phyloP scores from a whole-genome alignment of 1,139 yeast species.

The Nakaseomyces bracarensis region DNA sequence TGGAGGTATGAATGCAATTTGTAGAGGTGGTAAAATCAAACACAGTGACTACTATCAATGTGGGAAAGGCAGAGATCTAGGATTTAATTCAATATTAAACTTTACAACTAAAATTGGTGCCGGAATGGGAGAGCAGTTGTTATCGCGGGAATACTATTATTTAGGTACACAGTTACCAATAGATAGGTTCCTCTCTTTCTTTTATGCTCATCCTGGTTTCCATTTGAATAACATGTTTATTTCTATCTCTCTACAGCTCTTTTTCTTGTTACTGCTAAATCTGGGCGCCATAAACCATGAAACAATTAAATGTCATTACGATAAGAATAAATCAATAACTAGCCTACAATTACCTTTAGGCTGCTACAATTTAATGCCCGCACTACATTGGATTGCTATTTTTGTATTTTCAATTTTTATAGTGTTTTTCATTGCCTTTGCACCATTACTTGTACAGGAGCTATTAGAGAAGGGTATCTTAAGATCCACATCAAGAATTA shows the following conservation, averaged over 20 bases:
- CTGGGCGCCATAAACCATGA: constrained; percentile 61
- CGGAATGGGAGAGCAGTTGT: constrained; percentile 89
- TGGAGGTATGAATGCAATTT: constrained; percentile 79
- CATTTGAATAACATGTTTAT: constrained; percentile 78
- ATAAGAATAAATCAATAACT: constrained; percentile 48
- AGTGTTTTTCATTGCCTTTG: constrained; percentile 74
- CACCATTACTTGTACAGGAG: constrained; percentile 75
- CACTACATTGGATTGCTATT: constrained; percentile 69
- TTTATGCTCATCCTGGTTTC: constrained; percentile 88
- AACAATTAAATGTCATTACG: constrained; percentile 47
- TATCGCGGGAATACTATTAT: constrained; percentile 77
- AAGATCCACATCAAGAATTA: constrained; percentile 51
- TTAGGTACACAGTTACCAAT: constrained; percentile 72
- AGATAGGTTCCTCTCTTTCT: constrained; percentile 74
- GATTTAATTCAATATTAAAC: constrained; percentile 74
- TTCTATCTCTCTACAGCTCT: constrained; percentile 62
- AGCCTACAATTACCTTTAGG: constrained; percentile 61
- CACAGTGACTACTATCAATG: constrained; percentile 87
- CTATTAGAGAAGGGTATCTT: constrained; percentile 65
- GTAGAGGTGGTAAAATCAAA: constrained; percentile 78
- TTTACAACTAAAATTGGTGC: constrained; percentile 88
- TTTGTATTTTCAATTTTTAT: constrained; percentile 76
- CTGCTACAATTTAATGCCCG: constrained; percentile 67
- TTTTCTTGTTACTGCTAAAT: constrained; percentile 58
- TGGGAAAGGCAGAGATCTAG: constrained; percentile 86